Evolutionary conservation across 148 eudicot species (phyloP), one percentile per base, ranked within the genome.

Genomic region (Polygonum maritimum): DNA sequence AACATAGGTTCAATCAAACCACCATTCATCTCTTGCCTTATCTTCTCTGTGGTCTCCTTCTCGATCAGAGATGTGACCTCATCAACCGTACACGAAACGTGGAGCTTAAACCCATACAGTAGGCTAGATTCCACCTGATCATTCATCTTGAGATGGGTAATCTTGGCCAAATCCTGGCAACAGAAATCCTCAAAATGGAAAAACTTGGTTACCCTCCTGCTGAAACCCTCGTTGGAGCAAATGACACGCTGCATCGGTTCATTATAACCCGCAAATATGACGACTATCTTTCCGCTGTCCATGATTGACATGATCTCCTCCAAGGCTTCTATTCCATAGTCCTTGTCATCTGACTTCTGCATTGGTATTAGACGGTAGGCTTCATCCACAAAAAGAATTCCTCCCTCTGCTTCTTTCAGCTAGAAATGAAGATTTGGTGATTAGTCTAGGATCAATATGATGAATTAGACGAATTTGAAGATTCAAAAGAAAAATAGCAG

Each of bases 171-270:
- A 82, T 92, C 99, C 67, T 81, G 79, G 0, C 85, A 79, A 76
- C 79, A 86, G 57, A 96, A 96, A 83, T 96, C 92, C 33, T 87
- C 89, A 75, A 96, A 96, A 38, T 85, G 81, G 85, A 96, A 96
- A 80, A 96, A 96, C 79, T 96, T 96, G 0, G 99, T 96, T 69
- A 96, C 99, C 78, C 99, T 83, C 85, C 99, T 91, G 85, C 97
- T 87, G 75, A 96, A 96, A 1, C 99, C 99, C 87, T 92, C 99
- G 10, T 96, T 96, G 14, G 97, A 96, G 82, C 84, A 71, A 78
- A 96, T 92, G n/a, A 96, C 98, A 41, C 99, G 90, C 81, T 92
- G 89, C 99, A 96, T 96, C 7, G 99, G 98, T 80, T 92, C 99
- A 44, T 94, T 88, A 69, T 96, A 96, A 74, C 99, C 98, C 18